Conservation (phyloP, 345 rosid genomes). For the Camelina hispida region DNA sequence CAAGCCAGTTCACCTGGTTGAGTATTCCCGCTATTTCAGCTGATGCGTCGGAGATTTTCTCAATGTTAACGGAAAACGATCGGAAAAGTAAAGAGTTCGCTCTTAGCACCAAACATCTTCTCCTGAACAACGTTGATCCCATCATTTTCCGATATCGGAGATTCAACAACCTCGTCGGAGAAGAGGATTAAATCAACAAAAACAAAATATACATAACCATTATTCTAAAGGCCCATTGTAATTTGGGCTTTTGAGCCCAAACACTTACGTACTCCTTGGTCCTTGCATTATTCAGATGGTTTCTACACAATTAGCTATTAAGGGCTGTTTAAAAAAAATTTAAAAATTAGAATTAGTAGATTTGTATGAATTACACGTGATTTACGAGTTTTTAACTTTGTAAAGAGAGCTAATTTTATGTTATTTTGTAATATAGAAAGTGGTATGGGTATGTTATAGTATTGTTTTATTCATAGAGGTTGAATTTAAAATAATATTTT, state of each 20-base stretch:
- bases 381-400: background rate
- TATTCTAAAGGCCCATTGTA: background rate
- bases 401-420: background rate
- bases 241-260: conserved; percentile 11
- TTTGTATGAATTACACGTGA: conserved; percentile 9
- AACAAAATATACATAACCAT: background rate
- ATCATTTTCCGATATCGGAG: conserved; percentile 36
- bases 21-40: conserved; percentile 54
- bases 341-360: too few relatives aligned
- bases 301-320: too few relatives aligned
- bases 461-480: background rate
- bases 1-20: conserved; percentile 55
- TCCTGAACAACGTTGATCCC: conserved; percentile 19
- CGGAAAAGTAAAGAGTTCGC: conserved; percentile 27
- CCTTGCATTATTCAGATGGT: background rate
- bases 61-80: conserved; percentile 36
- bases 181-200: background rate
- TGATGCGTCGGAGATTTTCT: conserved; percentile 17
- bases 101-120: too few relatives aligned
- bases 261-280: background rate
- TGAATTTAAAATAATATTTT: conserved; percentile 9
- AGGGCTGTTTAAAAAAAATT: too few relatives aligned
- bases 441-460: background rate
- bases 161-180: conserved; percentile 26
- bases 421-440: background rate